Conservation (phyloP, 2,329 filamentous ascomycete species). For the Neoarthrinium moseri region DNA sequence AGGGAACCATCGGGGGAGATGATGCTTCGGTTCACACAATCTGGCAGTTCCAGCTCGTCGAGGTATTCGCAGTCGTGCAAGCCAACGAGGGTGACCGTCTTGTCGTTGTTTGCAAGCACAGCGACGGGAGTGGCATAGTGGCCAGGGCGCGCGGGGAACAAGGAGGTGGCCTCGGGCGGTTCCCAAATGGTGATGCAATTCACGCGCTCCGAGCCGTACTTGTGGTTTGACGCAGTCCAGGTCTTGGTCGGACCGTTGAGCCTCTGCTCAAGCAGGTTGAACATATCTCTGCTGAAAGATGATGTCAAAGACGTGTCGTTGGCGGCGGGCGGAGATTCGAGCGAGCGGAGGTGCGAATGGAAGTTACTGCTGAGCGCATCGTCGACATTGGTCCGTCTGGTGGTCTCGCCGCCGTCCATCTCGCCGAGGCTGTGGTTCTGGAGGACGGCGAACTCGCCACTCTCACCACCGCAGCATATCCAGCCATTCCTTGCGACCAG, state of each 20-base stretch:
- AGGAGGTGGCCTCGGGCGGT: conserved; percentile 36
- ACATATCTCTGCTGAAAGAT: conserved; percentile 29
- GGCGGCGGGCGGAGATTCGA: conserved; percentile 26
- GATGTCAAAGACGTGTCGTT: conserved; percentile 30
- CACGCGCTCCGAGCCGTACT: conserved; percentile 59
- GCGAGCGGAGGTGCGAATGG: conserved; percentile 18
- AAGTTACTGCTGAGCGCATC: conserved; percentile 22
- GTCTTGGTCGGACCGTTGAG: conserved; percentile 39
- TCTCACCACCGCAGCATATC: conserved; percentile 87
- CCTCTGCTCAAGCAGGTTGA: conserved; percentile 28
- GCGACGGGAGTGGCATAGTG: conserved; percentile 59
- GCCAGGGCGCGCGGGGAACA: conserved; percentile 21
- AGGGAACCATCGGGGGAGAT: conserved; percentile 85
- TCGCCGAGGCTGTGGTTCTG: conserved; percentile 39
- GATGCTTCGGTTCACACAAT: conserved; percentile 90
- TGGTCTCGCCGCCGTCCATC: conserved; percentile 13
- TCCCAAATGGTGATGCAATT: conserved; percentile 68
- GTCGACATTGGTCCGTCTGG: conserved; percentile 19
- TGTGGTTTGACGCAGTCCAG: conserved; percentile 48
- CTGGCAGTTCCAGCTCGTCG: conserved; percentile 71
- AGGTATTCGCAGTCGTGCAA: conserved; percentile 65
- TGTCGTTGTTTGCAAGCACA: conserved; percentile 86
- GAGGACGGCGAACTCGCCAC: conserved; percentile 83
- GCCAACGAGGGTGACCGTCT: conserved; percentile 80
- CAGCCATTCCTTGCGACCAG: conserved; percentile 83